Evolutionary conservation across 2,329 filamentous ascomycete genomes (phyloP).

Genomic region (Pseudogymnoascus sp.): DNA sequence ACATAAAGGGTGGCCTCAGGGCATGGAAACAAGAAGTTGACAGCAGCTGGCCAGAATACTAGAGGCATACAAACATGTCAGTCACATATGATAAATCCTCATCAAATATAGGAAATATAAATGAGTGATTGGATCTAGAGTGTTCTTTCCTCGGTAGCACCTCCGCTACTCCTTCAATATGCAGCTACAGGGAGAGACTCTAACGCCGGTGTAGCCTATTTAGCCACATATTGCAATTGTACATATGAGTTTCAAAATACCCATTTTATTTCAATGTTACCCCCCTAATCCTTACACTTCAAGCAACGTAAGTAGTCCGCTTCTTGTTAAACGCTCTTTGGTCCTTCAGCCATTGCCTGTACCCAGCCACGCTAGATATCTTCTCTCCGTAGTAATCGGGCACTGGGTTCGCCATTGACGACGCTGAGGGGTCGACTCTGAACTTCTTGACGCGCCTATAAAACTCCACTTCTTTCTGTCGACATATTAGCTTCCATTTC

Average conservation of each 20-base stretch:
- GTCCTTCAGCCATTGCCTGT: slow-evolving; percentile 94
- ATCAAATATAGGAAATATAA: not conserved
- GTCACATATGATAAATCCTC: not conserved
- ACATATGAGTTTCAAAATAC: slow-evolving; percentile 4
- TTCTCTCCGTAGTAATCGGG: slow-evolving; percentile 96
- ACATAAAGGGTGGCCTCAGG: slow-evolving; percentile 62
- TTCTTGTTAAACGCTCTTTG: slow-evolving; percentile 96
- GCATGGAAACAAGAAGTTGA: slow-evolving; percentile 68
- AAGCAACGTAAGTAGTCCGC: slow-evolving; percentile 30
- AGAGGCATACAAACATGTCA: not conserved
- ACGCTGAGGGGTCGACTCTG: slow-evolving; percentile 82
- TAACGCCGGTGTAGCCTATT: slow-evolving; percentile 1
- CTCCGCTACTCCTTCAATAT: slow-evolving; percentile 2
- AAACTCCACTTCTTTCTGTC: slow-evolving; percentile 85
- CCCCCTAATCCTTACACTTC: not conserved
- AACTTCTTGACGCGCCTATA: slow-evolving; percentile 86
- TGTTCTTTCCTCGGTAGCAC: not conserved
- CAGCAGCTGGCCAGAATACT: slow-evolving; percentile 47
- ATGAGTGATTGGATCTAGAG: slow-evolving; percentile 9
- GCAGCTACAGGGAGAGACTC: slow-evolving; percentile 7
- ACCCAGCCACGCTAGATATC: slow-evolving; percentile 85
- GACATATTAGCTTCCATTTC: slow-evolving; percentile 7
- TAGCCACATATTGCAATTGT: slow-evolving; percentile 8
- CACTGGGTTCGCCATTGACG: slow-evolving; percentile 80
- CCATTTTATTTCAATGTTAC: not conserved